Percentiles rank a stretch among this genome's conserved stretches.
Evolutionary conservation across 2,329 filamentous ascomycete genomes (phyloP).

Genomic region (Cytospora piceae): DNA sequence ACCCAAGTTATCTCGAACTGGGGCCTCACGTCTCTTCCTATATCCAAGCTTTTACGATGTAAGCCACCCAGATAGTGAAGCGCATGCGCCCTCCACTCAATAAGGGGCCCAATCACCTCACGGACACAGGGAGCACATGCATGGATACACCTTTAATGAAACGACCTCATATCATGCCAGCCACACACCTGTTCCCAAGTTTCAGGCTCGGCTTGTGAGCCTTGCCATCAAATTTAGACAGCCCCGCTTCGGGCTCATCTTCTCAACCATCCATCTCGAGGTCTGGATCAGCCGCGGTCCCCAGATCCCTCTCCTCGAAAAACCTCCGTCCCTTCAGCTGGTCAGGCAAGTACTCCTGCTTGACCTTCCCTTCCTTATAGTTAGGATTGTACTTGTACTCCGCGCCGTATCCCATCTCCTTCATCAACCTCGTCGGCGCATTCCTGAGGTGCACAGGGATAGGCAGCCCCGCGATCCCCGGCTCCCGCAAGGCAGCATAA

Average conservation of each 20-base stretch:
- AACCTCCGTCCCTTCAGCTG: constrained; percentile 72
- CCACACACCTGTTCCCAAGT: neutral
- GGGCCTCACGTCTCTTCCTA: neutral
- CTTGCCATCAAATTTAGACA: neutral
- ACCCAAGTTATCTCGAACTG: neutral
- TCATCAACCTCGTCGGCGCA: constrained; percentile 90
- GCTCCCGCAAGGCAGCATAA: constrained; percentile 77
- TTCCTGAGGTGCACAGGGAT: constrained; percentile 89
- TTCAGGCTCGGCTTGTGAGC: neutral
- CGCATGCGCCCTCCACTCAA: neutral
- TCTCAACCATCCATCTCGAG: constrained; percentile 46
- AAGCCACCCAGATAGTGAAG: neutral
- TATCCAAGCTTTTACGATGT: neutral
- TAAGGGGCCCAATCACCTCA: neutral
- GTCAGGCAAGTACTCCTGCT: constrained; percentile 89
- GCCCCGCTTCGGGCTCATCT: neutral
- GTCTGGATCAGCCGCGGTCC: constrained; percentile 76
- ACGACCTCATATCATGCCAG: neutral
- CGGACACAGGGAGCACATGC: neutral
- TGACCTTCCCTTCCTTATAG: constrained; percentile 78
- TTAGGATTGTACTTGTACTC: constrained; percentile 98
- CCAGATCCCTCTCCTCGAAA: constrained; percentile 79
- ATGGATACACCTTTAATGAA: neutral
- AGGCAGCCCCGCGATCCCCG: constrained; percentile 78
- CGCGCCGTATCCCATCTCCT: constrained; percentile 85